Conservation (phyloP, 305 asterid genomes). For the Fraxinus angustifolia region DNA sequence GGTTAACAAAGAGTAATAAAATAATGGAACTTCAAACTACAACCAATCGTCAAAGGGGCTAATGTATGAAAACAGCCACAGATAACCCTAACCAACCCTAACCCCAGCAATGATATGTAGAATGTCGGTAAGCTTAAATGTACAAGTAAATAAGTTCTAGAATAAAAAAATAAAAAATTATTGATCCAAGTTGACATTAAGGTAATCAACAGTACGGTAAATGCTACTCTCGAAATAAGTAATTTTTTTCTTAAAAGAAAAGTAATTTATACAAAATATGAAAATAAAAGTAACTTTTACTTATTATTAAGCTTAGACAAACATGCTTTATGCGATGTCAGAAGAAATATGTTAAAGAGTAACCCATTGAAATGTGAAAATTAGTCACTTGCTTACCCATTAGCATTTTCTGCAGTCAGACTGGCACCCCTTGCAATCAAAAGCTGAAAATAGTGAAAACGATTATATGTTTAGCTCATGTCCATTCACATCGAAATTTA, state of each 20-base stretch:
- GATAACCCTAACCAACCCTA: not conserved
- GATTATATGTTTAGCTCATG: not conserved
- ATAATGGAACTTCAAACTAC: not conserved
- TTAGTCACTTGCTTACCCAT: conserved; percentile 48
- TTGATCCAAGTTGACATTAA: not conserved
- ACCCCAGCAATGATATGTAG: not conserved
- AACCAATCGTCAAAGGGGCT: not conserved
- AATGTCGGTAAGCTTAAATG: not conserved
- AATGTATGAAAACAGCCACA: not conserved
- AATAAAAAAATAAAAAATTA: not conserved
- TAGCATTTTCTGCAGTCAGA: conserved; percentile 59
- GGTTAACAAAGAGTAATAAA: not conserved
- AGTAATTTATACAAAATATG: not conserved
- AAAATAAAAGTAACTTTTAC: not conserved
- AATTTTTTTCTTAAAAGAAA: not conserved
- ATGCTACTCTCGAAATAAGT: not conserved
- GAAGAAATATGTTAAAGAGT: not conserved
- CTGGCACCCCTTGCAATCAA: conserved; percentile 73
- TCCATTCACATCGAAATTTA: not conserved
- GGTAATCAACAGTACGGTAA: not conserved
- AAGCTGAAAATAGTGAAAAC: conserved; percentile 45
- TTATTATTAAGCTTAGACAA: not conserved
- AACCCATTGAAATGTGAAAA: not conserved
- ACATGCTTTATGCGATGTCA: not conserved
- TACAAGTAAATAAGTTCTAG: not conserved